phyloP scores from a whole-genome alignment of 371 early-diverging fungal species.

The Fennellomyces sp. region DNA sequence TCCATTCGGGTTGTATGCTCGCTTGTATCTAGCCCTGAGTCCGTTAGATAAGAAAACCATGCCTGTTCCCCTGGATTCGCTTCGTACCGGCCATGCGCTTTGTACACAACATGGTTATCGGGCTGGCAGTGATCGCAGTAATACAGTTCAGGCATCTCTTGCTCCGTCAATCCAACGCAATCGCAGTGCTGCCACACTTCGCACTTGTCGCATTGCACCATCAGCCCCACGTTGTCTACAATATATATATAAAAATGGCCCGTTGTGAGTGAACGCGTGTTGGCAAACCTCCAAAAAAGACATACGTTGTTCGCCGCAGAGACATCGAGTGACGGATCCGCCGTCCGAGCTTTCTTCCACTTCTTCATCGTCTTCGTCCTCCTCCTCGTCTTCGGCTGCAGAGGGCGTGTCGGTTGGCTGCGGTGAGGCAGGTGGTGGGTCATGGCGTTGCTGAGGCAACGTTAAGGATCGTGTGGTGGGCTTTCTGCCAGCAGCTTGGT shows the following conservation, averaged over 20 bases:
- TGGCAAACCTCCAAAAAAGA: neutral
- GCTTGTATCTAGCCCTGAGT: constrained; percentile 15
- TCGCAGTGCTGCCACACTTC: constrained; percentile 92
- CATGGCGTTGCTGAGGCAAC: constrained; percentile 6
- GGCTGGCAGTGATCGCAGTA: constrained; percentile 88
- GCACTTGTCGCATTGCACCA: constrained; percentile 91
- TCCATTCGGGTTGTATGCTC: constrained; percentile 29
- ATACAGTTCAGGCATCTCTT: constrained; percentile 82
- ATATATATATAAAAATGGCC: neutral
- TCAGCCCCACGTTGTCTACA: constrained; percentile 73
- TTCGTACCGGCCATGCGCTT: constrained; percentile 34
- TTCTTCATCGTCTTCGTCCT: constrained; percentile 12
- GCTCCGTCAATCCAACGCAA: constrained; percentile 74
- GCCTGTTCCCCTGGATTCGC: too few species aligned
- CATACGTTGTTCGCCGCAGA: constrained; percentile 78
- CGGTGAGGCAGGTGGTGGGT: neutral
- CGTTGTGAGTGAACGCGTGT: constrained; percentile 1
- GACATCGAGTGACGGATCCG: constrained; percentile 82
- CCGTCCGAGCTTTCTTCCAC: constrained; percentile 57
- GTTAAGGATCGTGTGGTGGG: constrained; percentile 14
- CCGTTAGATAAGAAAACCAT: neutral
- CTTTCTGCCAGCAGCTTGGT: constrained; percentile 16
- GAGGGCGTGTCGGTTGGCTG: neutral
- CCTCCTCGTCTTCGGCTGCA: constrained; percentile 1
- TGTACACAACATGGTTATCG: constrained; percentile 64